Evolutionary conservation across 208 protist genomes (phyloP).

Genomic region (Leishmania arabica): DNA sequence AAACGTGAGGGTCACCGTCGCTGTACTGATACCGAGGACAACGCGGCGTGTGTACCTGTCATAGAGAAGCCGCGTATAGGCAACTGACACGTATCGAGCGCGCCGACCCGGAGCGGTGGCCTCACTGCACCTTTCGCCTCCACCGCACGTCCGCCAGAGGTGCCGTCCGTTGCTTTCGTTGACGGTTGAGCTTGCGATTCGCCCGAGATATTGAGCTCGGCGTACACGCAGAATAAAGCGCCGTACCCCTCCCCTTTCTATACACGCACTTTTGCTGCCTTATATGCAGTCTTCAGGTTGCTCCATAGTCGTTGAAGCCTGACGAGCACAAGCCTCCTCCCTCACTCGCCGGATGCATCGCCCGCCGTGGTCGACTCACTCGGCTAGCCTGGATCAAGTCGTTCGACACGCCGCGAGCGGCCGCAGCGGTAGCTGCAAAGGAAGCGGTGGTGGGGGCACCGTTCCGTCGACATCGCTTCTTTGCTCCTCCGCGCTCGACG

Average conservation of each 20-base stretch:
- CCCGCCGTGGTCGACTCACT: background rate
- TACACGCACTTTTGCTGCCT: background rate
- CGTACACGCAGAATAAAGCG: background rate
- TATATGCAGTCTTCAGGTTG: background rate
- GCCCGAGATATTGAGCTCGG: background rate
- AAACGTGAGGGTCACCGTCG: background rate
- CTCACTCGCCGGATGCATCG: slow-evolving; percentile 10
- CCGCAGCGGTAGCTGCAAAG: background rate
- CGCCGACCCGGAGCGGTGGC: background rate
- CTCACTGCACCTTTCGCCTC: background rate
- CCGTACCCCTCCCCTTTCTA: background rate
- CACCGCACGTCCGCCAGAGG: background rate
- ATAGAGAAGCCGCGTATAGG: background rate
- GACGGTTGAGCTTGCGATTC: background rate
- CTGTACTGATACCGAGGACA: background rate
- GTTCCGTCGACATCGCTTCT: background rate
- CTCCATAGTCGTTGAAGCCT: background rate
- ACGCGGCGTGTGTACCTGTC: background rate
- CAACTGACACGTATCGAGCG: background rate
- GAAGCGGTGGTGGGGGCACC: background rate
- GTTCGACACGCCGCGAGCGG: slow-evolving; percentile 7
- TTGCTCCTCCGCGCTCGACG: background rate
- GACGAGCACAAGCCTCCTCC: background rate
- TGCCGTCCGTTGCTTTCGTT: background rate
- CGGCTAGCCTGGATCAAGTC: slow-evolving; percentile 23